phyloP scores from a whole-genome alignment of 1,284 basidiomycete species.

The Cryptococcus hybrid region DNA sequence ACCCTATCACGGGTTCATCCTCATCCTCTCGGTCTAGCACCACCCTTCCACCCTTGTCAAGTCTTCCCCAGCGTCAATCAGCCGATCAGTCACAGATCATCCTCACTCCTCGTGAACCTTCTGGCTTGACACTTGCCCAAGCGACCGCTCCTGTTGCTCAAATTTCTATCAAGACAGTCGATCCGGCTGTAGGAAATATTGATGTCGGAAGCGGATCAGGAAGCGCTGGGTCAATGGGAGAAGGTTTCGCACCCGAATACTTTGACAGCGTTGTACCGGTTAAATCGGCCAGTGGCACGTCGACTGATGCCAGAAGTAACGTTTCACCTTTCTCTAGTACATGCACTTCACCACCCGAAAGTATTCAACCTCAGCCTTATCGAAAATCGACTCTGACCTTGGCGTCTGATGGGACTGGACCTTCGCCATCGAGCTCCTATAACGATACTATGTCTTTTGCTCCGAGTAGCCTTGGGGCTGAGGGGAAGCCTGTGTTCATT shows the following conservation, averaged over 20 bases:
- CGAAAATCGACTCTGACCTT: conserved; percentile 16
- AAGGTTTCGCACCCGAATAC: conserved; percentile 20
- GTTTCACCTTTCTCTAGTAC: conserved; percentile 31
- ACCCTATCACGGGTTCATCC: not conserved
- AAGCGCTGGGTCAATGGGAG: conserved; percentile 16
- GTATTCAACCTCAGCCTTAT: conserved; percentile 32
- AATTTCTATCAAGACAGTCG: conserved; percentile 10
- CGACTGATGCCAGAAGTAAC: conserved; percentile 7
- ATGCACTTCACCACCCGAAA: conserved; percentile 18
- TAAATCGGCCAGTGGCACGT: conserved; percentile 24
- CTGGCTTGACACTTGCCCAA: conserved; percentile 16
- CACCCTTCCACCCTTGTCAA: conserved; percentile 35
- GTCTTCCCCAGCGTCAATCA: conserved; percentile 31
- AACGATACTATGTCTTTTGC: conserved; percentile 1
- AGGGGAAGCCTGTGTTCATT: conserved; percentile 37
- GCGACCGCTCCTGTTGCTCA: not conserved
- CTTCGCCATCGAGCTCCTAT: conserved; percentile 19
- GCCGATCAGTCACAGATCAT: conserved; percentile 39
- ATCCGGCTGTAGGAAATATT: conserved; percentile 12
- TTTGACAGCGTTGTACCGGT: conserved; percentile 35
- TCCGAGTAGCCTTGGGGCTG: conserved; percentile 16
- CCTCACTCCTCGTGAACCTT: conserved; percentile 39
- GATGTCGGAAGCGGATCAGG: conserved; percentile 1
- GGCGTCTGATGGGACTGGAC: conserved; percentile 10
- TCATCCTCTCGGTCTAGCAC: conserved; percentile 28